Conservation (phyloP, 2,329 filamentous ascomycete species). For the Fusarium decemcellulare region DNA sequence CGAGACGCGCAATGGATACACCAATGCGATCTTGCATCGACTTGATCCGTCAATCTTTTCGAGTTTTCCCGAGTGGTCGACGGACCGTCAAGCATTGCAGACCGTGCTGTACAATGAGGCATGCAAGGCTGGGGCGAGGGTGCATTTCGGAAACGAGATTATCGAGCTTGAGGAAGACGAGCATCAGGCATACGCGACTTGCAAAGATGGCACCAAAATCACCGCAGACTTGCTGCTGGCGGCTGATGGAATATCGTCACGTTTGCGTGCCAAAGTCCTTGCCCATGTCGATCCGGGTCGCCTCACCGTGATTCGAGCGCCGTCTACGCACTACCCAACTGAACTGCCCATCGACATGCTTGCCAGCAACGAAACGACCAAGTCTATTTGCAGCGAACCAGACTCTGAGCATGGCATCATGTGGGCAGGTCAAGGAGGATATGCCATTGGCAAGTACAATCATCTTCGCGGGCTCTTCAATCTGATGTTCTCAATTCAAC, state of each 20-base stretch:
- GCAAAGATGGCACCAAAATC: background rate
- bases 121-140: background rate
- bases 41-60: constrained; percentile 6
- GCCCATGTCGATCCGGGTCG: background rate
- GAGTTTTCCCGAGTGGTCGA: constrained; percentile 7
- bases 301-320: constrained; percentile 6
- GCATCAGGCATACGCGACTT: background rate
- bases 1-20: background rate
- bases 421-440: constrained; percentile 19
- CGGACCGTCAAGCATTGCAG: constrained; percentile 6
- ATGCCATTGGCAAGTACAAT: constrained; percentile 18
- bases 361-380: background rate
- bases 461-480: constrained; percentile 17
- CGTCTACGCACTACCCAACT: constrained; percentile 21
- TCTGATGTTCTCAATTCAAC: constrained; percentile 21
- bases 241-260: constrained; percentile 18
- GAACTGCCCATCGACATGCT: constrained; percentile 1
- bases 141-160: constrained; percentile 12
- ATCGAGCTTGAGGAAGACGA: background rate
- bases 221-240: background rate
- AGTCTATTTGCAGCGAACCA: background rate
- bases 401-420: constrained; percentile 14
- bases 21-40: background rate
- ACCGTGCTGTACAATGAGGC: constrained; percentile 8
- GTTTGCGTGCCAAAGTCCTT: constrained; percentile 7